Evolutionary conservation across 208 protist species (phyloP).

Genomic region (Lotmaria passim): DNA sequence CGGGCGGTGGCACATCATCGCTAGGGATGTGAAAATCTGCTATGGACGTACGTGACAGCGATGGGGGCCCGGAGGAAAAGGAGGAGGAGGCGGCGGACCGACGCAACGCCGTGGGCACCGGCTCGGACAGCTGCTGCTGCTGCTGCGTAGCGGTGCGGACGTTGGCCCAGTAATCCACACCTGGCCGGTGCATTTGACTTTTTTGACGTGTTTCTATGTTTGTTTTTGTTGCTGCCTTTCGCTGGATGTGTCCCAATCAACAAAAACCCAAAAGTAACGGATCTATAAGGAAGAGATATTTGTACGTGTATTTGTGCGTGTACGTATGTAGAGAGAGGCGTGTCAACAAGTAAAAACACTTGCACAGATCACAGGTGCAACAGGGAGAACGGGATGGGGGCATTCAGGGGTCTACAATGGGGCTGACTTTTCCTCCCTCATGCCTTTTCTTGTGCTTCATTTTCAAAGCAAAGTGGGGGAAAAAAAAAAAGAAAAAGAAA

Average conservation of each 20-base stretch:
- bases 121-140: not conserved
- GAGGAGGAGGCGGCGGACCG: not conserved
- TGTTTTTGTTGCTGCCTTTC: not conserved
- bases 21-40: not conserved
- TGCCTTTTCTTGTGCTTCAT: not conserved
- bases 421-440: too few species aligned
- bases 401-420: too few species aligned
- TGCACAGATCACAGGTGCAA: too few species aligned
- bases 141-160: not conserved
- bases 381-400: too few species aligned
- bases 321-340: too few species aligned
- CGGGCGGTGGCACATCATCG: not conserved
- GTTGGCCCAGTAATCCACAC: constrained; percentile 30
- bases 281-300: too few species aligned
- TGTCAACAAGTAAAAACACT: too few species aligned
- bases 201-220: not conserved
- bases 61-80: constrained; percentile 4
- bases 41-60: constrained; percentile 11
- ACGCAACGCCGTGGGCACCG: not conserved
- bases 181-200: constrained; percentile 17
- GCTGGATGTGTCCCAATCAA: not conserved
- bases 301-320: too few species aligned
- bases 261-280: not conserved
- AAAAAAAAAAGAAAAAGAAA: not conserved
- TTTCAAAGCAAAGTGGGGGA: not conserved